Evolutionary conservation across 352 stramenopile genomes (phyloP).

Genomic region (Pythium rishiriense): DNA sequence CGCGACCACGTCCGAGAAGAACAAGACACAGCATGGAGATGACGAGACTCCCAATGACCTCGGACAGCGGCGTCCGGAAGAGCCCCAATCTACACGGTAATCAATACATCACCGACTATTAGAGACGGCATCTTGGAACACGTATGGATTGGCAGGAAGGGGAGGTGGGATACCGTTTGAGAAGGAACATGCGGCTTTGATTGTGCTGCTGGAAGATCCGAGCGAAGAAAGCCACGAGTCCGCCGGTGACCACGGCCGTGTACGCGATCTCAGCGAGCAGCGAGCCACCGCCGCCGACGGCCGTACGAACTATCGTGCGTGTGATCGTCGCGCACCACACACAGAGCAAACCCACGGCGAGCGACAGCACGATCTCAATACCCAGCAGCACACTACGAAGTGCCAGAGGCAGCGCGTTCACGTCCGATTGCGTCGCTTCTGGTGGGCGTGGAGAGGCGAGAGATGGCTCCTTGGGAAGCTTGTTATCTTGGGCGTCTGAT

Average conservation of each 20-base stretch:
- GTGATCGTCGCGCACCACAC: slow-evolving; percentile 25
- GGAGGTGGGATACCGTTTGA: slow-evolving; percentile 4
- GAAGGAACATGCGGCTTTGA: background rate
- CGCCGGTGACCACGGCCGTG: slow-evolving; percentile 2
- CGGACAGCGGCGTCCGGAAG: slow-evolving; percentile 10
- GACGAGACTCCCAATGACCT: background rate
- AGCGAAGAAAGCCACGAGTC: slow-evolving; percentile 6
- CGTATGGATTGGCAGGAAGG: background rate
- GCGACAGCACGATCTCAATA: slow-evolving; percentile 22
- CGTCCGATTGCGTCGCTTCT: background rate
- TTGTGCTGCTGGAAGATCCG: slow-evolving; percentile 25
- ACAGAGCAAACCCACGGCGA: slow-evolving; percentile 14
- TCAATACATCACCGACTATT: background rate
- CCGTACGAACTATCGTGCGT: background rate
- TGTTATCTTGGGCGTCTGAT: background rate
- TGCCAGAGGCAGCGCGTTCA: background rate
- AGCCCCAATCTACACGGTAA: slow-evolving; percentile 6
- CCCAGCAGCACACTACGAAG: slow-evolving; percentile 20
- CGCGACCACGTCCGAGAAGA: background rate
- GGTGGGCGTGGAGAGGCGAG: background rate
- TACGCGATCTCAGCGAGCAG: slow-evolving; percentile 11
- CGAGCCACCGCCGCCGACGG: no score
- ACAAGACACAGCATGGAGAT: background rate
- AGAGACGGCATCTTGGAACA: background rate
- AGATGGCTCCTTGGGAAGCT: slow-evolving; percentile 2